phyloP scores from a whole-genome alignment of 345 rosid species.

The Kernera saxatilis region DNA sequence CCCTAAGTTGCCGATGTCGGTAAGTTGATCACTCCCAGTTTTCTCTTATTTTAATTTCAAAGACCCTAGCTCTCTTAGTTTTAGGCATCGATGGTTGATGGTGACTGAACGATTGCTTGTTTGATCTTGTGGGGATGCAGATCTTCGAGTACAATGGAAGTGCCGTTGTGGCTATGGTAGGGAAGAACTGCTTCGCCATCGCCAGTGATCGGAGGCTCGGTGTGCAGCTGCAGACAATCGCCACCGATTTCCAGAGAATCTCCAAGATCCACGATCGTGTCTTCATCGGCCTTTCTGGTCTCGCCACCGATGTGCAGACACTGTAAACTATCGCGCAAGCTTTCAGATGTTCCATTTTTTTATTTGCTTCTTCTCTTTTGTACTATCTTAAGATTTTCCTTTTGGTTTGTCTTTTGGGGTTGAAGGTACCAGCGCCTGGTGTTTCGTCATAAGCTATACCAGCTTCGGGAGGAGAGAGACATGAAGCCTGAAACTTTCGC shows the following conservation, averaged over 20 bases:
- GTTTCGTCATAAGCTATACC: slow-evolving; percentile 83
- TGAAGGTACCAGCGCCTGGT: slow-evolving; percentile 87
- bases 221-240: slow-evolving; percentile 91
- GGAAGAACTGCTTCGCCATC: slow-evolving; percentile 97
- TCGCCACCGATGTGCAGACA: slow-evolving; percentile 90
- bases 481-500: slow-evolving; percentile 99
- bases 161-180: slow-evolving; percentile 97
- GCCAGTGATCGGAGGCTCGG: slow-evolving; percentile 95
- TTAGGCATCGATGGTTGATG: neutral
- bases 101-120: neutral
- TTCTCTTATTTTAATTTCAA: neutral
- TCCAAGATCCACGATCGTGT: slow-evolving; percentile 78
- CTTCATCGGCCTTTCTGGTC: slow-evolving; percentile 88
- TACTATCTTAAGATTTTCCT: neutral
- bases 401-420: slow-evolving; percentile 9
- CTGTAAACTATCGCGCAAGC: slow-evolving; percentile 37
- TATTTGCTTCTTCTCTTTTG: neutral
- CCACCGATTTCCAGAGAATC: slow-evolving; percentile 91
- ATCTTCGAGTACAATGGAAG: slow-evolving; percentile 98
- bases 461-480: slow-evolving; percentile 94
- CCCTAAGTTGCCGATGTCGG: slow-evolving; percentile 45
- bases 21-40: slow-evolving; percentile 19
- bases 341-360: neutral
- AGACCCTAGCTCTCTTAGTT: neutral
- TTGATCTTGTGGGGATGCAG: slow-evolving; percentile 32